A percentile compares a stretch with the other conserved stretches of the same genome.
These are phyloP conservation scores for Kodamaea lidongshanica DNA, from an alignment of 805 yeast genomes.

Conservation along the genomic window DNA sequence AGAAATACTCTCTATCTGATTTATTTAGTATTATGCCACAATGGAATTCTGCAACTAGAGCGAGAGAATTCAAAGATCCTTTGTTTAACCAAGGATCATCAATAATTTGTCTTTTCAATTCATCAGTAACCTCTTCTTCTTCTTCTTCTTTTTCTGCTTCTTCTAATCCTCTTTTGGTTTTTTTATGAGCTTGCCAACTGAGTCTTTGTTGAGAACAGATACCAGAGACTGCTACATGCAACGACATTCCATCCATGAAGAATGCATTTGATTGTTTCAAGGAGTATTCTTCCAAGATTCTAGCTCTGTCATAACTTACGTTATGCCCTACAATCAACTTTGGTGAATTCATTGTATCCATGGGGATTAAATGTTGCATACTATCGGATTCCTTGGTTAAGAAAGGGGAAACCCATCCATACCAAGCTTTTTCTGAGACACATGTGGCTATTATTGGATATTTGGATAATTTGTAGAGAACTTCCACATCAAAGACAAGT, in stretches of 20 bases:
- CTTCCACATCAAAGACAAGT: slow-evolving; percentile 86
- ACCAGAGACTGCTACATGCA: slow-evolving; percentile 86
- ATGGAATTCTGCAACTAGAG: slow-evolving; percentile 73
- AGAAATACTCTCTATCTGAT: slow-evolving; percentile 57
- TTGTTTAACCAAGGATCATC: slow-evolving; percentile 83
- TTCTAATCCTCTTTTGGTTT: slow-evolving; percentile 21
- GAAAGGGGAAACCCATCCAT: slow-evolving; percentile 90
- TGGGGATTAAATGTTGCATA: slow-evolving; percentile 68
- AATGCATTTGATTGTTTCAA: slow-evolving; percentile 63
- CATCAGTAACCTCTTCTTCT: slow-evolving; percentile 14
- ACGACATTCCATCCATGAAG: slow-evolving; percentile 84
- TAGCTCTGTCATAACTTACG: slow-evolving; percentile 84
- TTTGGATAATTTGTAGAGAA: slow-evolving; percentile 63
- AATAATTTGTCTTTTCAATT: slow-evolving; percentile 14
- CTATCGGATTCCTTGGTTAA: slow-evolving; percentile 48
- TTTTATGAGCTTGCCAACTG: slow-evolving; percentile 59
- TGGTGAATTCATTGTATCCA: slow-evolving; percentile 43
- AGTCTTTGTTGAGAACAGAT: slow-evolving; percentile 90
- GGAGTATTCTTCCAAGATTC: slow-evolving; percentile 77
- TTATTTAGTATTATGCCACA: slow-evolving; percentile 67
- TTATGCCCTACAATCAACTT: slow-evolving; percentile 84
- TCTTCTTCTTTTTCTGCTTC: slow-evolving; percentile 16
- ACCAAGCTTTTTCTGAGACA: slow-evolving; percentile 75
- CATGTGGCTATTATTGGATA: slow-evolving; percentile 83
- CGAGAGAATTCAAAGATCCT: slow-evolving; percentile 73